Evolutionary conservation across 2,329 filamentous ascomycete species (phyloP).

Genomic region (Lojkania enalia): DNA sequence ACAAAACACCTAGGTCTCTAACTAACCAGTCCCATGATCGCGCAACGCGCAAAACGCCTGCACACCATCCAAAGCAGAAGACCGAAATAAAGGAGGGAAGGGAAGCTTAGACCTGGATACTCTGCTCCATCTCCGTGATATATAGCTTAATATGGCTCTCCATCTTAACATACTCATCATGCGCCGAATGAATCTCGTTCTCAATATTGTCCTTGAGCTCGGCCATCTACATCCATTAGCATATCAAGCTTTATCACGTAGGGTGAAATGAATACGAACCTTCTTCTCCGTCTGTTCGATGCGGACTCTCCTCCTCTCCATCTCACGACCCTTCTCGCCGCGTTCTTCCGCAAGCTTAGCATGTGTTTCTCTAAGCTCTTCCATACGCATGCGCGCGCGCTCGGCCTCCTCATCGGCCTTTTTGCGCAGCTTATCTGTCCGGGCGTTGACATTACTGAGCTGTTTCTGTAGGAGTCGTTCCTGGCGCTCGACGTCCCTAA

Average conservation of each 20-base stretch:
- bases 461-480: constrained; percentile 84
- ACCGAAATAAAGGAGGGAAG: not conserved
- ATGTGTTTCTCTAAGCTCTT: constrained; percentile 80
- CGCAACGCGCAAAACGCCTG: too few relatives aligned
- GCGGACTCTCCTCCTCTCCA: constrained; percentile 86
- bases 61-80: not conserved
- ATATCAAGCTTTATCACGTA: not conserved
- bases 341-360: constrained; percentile 81
- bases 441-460: constrained; percentile 80
- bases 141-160: constrained; percentile 96
- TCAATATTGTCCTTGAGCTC: constrained; percentile 98
- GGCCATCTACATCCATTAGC: constrained; percentile 69
- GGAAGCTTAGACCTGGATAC: constrained; percentile 39
- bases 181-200: constrained; percentile 84
- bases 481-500: constrained; percentile 86
- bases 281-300: constrained; percentile 99
- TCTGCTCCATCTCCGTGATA: constrained; percentile 98
- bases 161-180: constrained; percentile 97
- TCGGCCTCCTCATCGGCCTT: constrained; percentile 80
- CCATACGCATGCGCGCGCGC: constrained; percentile 84
- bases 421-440: constrained; percentile 80
- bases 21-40: too few relatives aligned
- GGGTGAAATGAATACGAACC: constrained; percentile 56
- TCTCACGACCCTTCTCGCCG: constrained; percentile 83
- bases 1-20: too few relatives aligned